A percentile compares a stretch with the other conserved stretches of the same genome.
Conservation (phyloP, 2,329 filamentous ascomycete species). For the Neocatenulostroma microsporum region DNA sequence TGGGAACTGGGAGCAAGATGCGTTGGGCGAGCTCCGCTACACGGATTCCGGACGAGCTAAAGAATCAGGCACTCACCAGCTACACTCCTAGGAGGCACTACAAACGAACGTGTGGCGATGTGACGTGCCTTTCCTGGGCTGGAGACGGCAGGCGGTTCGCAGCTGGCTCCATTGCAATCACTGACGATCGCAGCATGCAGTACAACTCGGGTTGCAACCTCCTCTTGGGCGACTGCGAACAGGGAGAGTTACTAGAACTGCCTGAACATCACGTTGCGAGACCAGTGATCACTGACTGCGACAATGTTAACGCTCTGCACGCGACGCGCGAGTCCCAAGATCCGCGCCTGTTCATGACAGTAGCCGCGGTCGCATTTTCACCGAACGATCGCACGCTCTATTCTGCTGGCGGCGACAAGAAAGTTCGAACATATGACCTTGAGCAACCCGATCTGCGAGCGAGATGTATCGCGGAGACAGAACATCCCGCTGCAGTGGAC, state of each 20-base stretch:
- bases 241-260: constrained; percentile 43
- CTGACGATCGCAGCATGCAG: constrained; percentile 49
- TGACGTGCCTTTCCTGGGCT: constrained; percentile 51
- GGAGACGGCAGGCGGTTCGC: constrained; percentile 48
- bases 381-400: constrained; percentile 23
- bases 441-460: constrained; percentile 7
- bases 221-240: constrained; percentile 42
- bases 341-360: constrained; percentile 47
- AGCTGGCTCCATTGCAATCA: constrained; percentile 50
- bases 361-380: constrained; percentile 49
- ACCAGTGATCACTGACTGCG: constrained; percentile 29
- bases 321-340: constrained; percentile 45
- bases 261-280: constrained; percentile 46
- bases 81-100: constrained; percentile 42
- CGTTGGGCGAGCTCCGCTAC: constrained; percentile 12
- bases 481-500: constrained; percentile 44
- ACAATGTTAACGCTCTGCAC: constrained; percentile 36
- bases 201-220: constrained; percentile 55
- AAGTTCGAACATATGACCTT: constrained; percentile 35
- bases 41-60: constrained; percentile 18
- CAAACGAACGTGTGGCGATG: constrained; percentile 53
- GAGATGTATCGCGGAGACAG: constrained; percentile 22
- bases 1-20: constrained; percentile 15
- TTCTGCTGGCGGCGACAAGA: constrained; percentile 48
- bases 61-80: constrained; percentile 30